These are phyloP conservation scores for Fusarium sp. DNA, from an alignment of 2,329 filamentous ascomycete species.

Conservation along the genomic window DNA sequence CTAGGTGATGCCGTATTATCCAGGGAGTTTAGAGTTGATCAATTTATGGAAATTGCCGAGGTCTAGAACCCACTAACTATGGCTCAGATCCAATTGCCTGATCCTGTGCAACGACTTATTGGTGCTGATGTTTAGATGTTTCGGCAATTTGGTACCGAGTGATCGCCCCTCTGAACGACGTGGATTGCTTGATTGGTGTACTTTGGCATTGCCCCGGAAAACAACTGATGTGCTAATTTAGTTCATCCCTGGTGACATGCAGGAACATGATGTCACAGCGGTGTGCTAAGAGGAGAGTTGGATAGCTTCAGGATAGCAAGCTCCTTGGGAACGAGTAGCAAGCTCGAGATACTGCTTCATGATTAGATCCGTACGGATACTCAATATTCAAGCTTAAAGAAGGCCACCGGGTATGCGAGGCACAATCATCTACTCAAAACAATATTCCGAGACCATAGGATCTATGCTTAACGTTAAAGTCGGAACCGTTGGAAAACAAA, in stretches of 20 bases:
- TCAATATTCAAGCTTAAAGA: neutral
- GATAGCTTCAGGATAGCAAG: neutral
- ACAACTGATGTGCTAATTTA: neutral
- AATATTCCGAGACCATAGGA: neutral
- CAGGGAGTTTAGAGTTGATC: neutral
- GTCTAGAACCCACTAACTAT: neutral
- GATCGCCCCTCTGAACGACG: neutral
- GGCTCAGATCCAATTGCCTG: neutral
- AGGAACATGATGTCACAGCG: constrained; percentile 8
- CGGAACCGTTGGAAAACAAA: fast-evolving
- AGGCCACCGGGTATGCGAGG: neutral
- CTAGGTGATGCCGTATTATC: constrained; percentile 4
- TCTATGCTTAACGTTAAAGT: neutral
- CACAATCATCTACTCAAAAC: neutral
- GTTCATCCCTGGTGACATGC: neutral
- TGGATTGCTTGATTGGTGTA: neutral
- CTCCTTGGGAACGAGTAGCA: neutral
- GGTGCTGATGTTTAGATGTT: neutral
- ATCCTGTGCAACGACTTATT: neutral
- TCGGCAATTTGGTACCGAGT: neutral
- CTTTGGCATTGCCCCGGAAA: neutral
- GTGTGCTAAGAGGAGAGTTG: neutral
- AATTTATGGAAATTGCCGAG: neutral
- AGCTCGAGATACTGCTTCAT: neutral
- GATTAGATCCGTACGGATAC: neutral